Evolutionary conservation across 805 yeast species (phyloP).

Genomic region (Nakazawaea laoshanensis): DNA sequence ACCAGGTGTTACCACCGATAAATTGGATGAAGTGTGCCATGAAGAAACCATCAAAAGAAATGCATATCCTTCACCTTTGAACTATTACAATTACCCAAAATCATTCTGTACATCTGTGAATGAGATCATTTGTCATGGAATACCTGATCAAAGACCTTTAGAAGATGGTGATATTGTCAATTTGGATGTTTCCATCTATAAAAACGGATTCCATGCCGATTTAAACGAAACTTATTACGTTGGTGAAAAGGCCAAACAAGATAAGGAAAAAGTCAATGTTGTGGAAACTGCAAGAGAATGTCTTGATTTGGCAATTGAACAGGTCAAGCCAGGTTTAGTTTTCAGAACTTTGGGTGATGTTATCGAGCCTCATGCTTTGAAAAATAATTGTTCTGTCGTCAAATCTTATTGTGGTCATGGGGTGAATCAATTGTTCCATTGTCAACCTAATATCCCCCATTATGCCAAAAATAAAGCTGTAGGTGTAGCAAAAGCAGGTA

Average conservation of each 20-base stretch:
- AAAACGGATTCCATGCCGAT: constrained; percentile 89
- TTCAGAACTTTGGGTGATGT: constrained; percentile 81
- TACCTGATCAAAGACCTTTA: constrained; percentile 83
- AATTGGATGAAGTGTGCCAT: constrained; percentile 79
- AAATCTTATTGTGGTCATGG: constrained; percentile 94
- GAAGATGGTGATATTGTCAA: constrained; percentile 94
- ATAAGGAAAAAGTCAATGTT: constrained; percentile 76
- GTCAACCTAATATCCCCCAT: constrained; percentile 90
- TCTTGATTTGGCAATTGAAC: constrained; percentile 71
- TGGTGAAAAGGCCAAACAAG: constrained; percentile 76
- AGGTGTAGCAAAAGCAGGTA: constrained; percentile 92
- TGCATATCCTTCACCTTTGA: constrained; percentile 91
- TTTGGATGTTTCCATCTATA: constrained; percentile 77
- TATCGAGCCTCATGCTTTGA: constrained; percentile 79
- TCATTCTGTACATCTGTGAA: constrained; percentile 89
- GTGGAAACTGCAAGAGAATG: constrained; percentile 91
- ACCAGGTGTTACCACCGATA: constrained; percentile 93
- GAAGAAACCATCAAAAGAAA: constrained; percentile 80
- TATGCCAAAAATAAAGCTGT: constrained; percentile 89
- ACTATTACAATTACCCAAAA: constrained; percentile 90
- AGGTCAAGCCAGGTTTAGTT: constrained; percentile 86
- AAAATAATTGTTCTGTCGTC: constrained; percentile 77
- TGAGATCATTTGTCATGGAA: constrained; percentile 95
- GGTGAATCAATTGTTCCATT: constrained; percentile 76
- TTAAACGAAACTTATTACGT: constrained; percentile 95